Evolutionary conservation across 352 stramenopile genomes (phyloP).

Genomic region (Aphanomyces invadans): DNA sequence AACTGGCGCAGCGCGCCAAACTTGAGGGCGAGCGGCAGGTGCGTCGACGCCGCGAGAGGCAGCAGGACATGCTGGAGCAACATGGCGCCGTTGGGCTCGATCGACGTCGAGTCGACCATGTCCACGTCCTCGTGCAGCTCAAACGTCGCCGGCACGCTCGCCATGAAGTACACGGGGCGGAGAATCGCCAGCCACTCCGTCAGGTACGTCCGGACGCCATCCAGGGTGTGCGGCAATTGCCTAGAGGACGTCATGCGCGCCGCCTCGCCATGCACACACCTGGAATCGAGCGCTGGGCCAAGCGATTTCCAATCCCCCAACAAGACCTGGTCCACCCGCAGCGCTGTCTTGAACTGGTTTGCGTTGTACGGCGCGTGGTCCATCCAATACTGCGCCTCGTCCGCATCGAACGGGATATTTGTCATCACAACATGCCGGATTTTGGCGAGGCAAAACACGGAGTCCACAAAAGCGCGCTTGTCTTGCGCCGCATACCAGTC

Average conservation of each 20-base stretch:
- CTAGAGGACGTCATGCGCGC: constrained; percentile 29
- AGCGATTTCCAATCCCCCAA: constrained; percentile 79
- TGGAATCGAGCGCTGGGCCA: constrained; percentile 44
- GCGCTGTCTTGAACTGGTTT: constrained; percentile 80
- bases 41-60: constrained; percentile 77
- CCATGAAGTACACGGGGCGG: constrained; percentile 92
- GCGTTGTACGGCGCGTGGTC: constrained; percentile 22
- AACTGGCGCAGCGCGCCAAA: constrained; percentile 87
- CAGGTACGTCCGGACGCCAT: constrained; percentile 74
- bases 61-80: constrained; percentile 87
- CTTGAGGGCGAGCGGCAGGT: constrained; percentile 90
- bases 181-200: constrained; percentile 89
- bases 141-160: constrained; percentile 84
- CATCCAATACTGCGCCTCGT: constrained; percentile 32
- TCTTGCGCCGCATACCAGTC: constrained; percentile 80
- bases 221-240: constrained; percentile 60
- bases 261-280: too few species aligned
- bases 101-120: constrained; percentile 24
- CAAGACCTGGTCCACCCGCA: constrained; percentile 88
- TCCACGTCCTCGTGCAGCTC: constrained; percentile 29
- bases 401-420: constrained; percentile 86
- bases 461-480: constrained; percentile 57
- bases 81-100: constrained; percentile 37
- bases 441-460: constrained; percentile 60
- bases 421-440: constrained; percentile 92